These are phyloP conservation scores for Hypoxylon sp. DNA, from an alignment of 2,329 filamentous ascomycete genomes.

Conservation along the genomic window DNA sequence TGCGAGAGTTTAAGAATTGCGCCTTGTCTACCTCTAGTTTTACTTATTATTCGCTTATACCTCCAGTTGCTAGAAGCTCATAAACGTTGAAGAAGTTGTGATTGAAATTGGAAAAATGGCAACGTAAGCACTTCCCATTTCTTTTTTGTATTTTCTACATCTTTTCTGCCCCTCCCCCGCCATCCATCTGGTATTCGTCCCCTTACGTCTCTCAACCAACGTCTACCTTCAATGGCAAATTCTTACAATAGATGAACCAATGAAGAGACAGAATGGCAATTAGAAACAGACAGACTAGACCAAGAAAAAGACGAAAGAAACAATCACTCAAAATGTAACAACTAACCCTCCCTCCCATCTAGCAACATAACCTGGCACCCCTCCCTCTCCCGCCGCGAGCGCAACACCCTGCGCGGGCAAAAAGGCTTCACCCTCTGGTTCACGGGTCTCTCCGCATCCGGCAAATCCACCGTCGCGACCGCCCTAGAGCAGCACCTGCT, in stretches of 20 bases:
- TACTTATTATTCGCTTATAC: slow-evolving; percentile 7
- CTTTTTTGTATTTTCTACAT: slow-evolving; percentile 17
- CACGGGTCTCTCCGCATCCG: slow-evolving; percentile 94
- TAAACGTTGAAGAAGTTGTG: background rate
- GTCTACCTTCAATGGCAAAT: background rate
- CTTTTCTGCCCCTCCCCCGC: slow-evolving; percentile 50
- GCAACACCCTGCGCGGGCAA: slow-evolving; percentile 82
- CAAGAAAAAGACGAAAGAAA: background rate
- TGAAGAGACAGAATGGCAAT: background rate
- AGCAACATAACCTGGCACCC: slow-evolving; percentile 95
- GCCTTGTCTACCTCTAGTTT: background rate
- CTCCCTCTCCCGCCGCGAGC: slow-evolving; percentile 83
- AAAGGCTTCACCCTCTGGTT: slow-evolving; percentile 97
- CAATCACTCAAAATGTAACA: background rate
- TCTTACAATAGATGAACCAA: background rate
- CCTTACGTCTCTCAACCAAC: slow-evolving; percentile 2
- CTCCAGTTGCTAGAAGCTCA: slow-evolving; percentile 5
- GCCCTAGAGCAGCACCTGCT: slow-evolving; percentile 97
- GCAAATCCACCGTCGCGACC: slow-evolving; percentile 97
- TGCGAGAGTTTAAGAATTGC: slow-evolving; percentile 19
- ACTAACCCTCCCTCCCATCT: slow-evolving; percentile 34
- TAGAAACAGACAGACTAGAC: background rate
- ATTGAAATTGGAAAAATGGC: slow-evolving; percentile 48
- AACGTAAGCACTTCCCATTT: slow-evolving; percentile 49
- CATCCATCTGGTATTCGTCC: slow-evolving; percentile 31